These are phyloP conservation scores for Plasmodium reichenowi DNA, from an alignment of 169 alveolate species.

Conservation along the genomic window DNA sequence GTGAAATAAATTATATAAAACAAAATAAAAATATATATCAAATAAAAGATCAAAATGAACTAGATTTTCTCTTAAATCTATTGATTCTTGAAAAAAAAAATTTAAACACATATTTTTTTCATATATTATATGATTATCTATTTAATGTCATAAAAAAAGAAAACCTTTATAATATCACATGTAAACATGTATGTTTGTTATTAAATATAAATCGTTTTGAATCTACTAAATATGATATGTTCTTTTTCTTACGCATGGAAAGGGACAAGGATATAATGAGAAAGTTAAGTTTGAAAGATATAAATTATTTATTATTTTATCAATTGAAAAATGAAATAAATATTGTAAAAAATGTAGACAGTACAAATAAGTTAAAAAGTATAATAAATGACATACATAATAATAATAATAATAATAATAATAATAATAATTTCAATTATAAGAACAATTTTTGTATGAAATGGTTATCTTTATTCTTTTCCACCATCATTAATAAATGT, in stretches of 20 bases:
- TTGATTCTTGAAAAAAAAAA: slow-evolving; percentile 18
- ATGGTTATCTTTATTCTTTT: not conserved
- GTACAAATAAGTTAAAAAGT: too few relatives aligned
- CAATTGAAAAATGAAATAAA: slow-evolving; percentile 44
- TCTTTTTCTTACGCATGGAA: slow-evolving; percentile 30
- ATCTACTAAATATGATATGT: slow-evolving; percentile 32
- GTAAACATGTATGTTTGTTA: slow-evolving; percentile 53
- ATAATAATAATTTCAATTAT: too few relatives aligned
- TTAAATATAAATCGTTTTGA: slow-evolving; percentile 49
- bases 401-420: not conserved
- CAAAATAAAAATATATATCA: slow-evolving; percentile 15
- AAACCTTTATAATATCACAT: slow-evolving; percentile 11
- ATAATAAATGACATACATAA: too few relatives aligned
- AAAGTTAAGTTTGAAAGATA: slow-evolving; percentile 13
- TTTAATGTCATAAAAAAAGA: slow-evolving; percentile 29
- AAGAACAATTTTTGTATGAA: too few relatives aligned
- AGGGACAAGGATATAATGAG: not conserved
- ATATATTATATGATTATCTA: slow-evolving; percentile 38
- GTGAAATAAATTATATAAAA: slow-evolving; percentile 23
- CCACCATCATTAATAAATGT: not conserved
- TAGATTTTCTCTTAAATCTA: slow-evolving; percentile 35
- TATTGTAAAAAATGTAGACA: not conserved
- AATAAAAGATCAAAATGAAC: slow-evolving; percentile 8
- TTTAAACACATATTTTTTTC: slow-evolving; percentile 40
- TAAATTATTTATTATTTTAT: slow-evolving; percentile 53